A percentile compares a stretch with the other conserved stretches of the same genome.
These are phyloP conservation scores for Hanseniaspora singularis DNA, from an alignment of 805 yeast species.

Conservation along the genomic window DNA sequence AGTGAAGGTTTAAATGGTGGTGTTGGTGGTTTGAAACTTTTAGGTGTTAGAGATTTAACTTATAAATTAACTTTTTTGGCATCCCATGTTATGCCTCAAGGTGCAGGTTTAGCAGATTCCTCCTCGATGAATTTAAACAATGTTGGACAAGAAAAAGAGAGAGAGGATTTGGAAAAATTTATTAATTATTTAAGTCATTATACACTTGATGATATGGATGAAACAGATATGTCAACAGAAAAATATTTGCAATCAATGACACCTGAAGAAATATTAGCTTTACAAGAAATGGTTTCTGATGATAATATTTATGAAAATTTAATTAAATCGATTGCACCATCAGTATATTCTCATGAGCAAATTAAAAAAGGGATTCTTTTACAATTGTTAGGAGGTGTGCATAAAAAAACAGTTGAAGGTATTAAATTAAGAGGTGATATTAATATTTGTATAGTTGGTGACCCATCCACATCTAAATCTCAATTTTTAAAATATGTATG, in stretches of 20 bases:
- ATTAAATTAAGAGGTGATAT: slow-evolving; percentile 97
- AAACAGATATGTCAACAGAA: slow-evolving; percentile 47
- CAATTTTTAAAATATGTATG: slow-evolving; percentile 90
- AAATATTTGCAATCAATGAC: slow-evolving; percentile 72
- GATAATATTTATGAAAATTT: slow-evolving; percentile 63
- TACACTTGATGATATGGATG: slow-evolving; percentile 31
- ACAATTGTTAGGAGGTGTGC: slow-evolving; percentile 88
- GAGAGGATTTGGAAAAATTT: slow-evolving; percentile 15
- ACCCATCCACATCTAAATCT: slow-evolving; percentile 96
- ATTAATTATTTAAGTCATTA: slow-evolving; percentile 26
- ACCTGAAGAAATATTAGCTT: slow-evolving; percentile 69
- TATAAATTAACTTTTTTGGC: slow-evolving; percentile 86
- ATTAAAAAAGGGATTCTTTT: slow-evolving; percentile 83
- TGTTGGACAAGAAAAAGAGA: slow-evolving; percentile 22
- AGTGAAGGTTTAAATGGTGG: slow-evolving; percentile 68
- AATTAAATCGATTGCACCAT: slow-evolving; percentile 84
- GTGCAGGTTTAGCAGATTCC: slow-evolving; percentile 22
- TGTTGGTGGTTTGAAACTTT: slow-evolving; percentile 72
- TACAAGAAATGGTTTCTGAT: slow-evolving; percentile 82
- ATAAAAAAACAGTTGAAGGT: slow-evolving; percentile 86
- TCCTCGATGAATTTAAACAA: no score
- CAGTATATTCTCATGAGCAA: slow-evolving; percentile 84
- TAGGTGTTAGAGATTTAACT: slow-evolving; percentile 92
- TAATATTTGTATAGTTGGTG: slow-evolving; percentile 92
- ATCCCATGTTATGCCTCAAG: slow-evolving; percentile 68